phyloP scores from a whole-genome alignment of 2,329 filamentous ascomycete genomes.

The Fonsecaea nubica region DNA sequence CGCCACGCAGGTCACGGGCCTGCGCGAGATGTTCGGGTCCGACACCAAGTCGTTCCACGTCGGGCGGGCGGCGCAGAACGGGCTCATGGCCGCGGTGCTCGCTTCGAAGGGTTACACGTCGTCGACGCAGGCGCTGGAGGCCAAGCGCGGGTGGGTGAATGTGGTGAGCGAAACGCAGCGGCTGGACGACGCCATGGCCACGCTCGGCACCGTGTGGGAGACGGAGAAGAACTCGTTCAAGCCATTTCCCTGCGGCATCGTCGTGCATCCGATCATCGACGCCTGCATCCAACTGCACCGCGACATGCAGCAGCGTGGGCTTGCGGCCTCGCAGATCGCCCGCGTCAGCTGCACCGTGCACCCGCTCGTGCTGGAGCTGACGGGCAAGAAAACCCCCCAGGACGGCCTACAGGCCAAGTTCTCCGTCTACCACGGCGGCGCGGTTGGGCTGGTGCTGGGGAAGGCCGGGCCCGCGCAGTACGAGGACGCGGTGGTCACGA shows the following conservation, averaged over 20 bases:
- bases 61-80: constrained; percentile 60
- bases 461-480: constrained; percentile 61
- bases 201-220: constrained; percentile 55
- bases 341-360: constrained; percentile 56
- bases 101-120: constrained; percentile 59
- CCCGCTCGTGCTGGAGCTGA: constrained; percentile 61
- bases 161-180: constrained; percentile 55
- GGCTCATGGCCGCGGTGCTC: constrained; percentile 56
- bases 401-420: constrained; percentile 62
- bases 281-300: constrained; percentile 56
- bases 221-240: constrained; percentile 63
- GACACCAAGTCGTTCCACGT: constrained; percentile 64
- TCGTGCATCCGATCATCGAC: constrained; percentile 64
- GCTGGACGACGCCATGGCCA: constrained; percentile 49
- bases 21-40: constrained; percentile 63
- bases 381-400: constrained; percentile 57
- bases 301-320: constrained; percentile 45
- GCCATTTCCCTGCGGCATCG: constrained; percentile 64
- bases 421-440: constrained; percentile 62
- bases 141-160: constrained; percentile 61
- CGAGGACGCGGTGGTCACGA: constrained; percentile 55
- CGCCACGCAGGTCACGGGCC: constrained; percentile 60
- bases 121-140: constrained; percentile 57
- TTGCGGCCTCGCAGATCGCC: constrained; percentile 46
- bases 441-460: constrained; percentile 58